Conservation (phyloP, 257 asterid genomes). For the Solanum pennellii region DNA sequence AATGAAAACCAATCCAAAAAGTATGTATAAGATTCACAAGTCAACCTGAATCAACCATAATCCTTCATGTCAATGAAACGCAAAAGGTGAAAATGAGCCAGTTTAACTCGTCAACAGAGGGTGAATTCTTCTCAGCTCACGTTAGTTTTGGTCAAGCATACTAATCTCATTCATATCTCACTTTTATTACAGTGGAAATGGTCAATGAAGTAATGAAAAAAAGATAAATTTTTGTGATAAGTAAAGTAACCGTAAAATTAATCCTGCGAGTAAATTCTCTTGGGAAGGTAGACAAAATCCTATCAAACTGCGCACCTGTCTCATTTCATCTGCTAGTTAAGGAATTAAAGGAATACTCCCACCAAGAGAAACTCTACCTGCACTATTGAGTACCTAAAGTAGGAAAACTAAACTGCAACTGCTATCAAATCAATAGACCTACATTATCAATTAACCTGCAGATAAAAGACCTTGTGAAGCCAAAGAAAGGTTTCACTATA, state of each 20-base stretch:
- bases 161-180: not conserved
- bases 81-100: not conserved
- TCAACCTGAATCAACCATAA: not conserved
- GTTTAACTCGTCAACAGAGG: not conserved
- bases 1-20: not conserved
- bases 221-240: not conserved
- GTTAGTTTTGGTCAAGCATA: not conserved
- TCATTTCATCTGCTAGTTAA: not conserved
- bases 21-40: not conserved
- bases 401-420: not conserved
- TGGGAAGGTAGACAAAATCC: not conserved
- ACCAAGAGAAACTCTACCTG: not conserved
- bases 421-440: not conserved
- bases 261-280: not conserved
- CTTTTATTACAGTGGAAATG: not conserved
- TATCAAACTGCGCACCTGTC: not conserved
- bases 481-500: not conserved
- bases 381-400: not conserved
- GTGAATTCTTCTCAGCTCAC: not conserved
- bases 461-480: not conserved
- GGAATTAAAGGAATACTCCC: not conserved
- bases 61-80: not conserved
- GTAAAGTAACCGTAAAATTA: not conserved
- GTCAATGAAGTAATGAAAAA: not conserved
- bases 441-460: not conserved